Evolutionary conservation across 306 rosid genomes (phyloP).

Genomic region (Morella rubra): DNA sequence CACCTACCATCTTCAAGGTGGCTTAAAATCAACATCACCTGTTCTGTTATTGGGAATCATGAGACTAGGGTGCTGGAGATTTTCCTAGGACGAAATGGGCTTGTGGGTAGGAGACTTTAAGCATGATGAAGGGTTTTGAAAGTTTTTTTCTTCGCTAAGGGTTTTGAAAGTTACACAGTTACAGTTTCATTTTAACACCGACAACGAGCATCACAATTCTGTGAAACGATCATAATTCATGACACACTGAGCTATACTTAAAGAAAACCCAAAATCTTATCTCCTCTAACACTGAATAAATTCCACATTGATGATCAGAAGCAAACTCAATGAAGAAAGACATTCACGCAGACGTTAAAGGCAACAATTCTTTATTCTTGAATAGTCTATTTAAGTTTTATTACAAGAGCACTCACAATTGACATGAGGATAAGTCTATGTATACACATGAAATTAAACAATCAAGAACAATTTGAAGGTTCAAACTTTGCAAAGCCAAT

Average conservation of each 20-base stretch:
- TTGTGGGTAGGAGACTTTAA: neutral
- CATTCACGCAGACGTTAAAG: neutral
- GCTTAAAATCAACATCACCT: neutral
- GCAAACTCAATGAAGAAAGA: neutral
- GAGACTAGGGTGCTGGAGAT: neutral
- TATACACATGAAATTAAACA: slow-evolving; percentile 3
- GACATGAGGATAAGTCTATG: neutral
- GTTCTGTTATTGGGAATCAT: neutral
- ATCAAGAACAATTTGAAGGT: neutral
- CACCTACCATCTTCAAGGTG: neutral
- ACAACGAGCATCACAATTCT: neutral
- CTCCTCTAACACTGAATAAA: neutral
- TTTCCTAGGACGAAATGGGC: neutral
- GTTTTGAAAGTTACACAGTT: neutral
- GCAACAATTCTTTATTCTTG: neutral
- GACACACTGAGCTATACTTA: neutral
- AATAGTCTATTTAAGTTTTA: neutral
- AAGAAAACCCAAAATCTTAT: neutral
- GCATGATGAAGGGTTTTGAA: neutral
- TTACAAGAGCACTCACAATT: neutral
- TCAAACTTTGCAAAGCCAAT: neutral
- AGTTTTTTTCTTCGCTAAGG: neutral
- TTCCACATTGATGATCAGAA: neutral
- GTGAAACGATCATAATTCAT: neutral
- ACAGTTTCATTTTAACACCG: neutral